These are phyloP conservation scores for Pyricularia sp. DNA, from an alignment of 2,329 filamentous ascomycete species.

Conservation along the genomic window DNA sequence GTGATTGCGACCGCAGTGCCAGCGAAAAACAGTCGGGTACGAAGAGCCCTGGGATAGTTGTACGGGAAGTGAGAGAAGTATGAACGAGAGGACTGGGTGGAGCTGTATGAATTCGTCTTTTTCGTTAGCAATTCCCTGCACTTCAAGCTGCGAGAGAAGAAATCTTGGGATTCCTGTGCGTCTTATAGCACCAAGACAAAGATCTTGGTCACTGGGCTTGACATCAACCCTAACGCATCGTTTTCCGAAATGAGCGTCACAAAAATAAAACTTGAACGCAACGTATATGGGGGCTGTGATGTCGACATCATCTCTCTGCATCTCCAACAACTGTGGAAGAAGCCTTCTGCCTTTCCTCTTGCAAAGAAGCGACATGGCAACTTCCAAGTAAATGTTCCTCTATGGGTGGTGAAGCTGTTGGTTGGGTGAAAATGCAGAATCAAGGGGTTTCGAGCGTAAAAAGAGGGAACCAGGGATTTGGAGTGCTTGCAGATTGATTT, in stretches of 20 bases:
- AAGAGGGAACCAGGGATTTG: background rate
- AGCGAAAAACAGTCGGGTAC: conserved; percentile 9
- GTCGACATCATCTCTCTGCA: conserved; percentile 9
- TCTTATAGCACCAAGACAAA: conserved; percentile 1
- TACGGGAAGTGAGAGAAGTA: conserved; percentile 10
- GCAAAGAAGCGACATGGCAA: background rate
- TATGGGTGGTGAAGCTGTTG: background rate
- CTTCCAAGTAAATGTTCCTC: background rate
- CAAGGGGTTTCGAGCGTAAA: background rate
- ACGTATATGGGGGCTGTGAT: conserved; percentile 9
- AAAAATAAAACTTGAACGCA: conserved; percentile 7
- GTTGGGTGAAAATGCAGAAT: background rate
- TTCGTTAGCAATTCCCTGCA: conserved; percentile 11
- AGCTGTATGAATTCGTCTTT: conserved; percentile 4
- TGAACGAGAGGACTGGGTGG: conserved; percentile 10
- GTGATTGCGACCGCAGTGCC: conserved; percentile 8
- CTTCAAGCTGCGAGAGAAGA: conserved; percentile 11
- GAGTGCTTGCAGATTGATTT: background rate
- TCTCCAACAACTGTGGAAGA: conserved; percentile 8
- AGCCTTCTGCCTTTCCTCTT: conserved; percentile 9
- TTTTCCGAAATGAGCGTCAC: conserved; percentile 8
- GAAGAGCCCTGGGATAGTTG: background rate
- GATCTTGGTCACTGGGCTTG: background rate
- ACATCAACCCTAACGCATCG: background rate
- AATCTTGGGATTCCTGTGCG: conserved; percentile 7